phyloP scores from a whole-genome alignment of 345 rosid species.

The Linum trigynum region DNA sequence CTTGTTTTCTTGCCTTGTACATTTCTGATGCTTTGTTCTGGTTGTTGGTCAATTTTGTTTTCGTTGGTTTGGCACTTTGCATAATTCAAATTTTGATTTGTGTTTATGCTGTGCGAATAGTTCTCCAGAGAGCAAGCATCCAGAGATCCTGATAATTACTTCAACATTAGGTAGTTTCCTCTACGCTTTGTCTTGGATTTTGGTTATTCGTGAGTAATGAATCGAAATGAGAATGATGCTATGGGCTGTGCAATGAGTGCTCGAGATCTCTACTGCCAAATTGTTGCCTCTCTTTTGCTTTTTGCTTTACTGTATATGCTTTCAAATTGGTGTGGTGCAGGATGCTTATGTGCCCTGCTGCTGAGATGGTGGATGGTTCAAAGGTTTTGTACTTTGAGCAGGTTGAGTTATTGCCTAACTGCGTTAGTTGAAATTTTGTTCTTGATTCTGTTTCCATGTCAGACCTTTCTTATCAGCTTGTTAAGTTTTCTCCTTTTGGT shows the following conservation, averaged over 20 bases:
- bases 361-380: conserved; percentile 87
- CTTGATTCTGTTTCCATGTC: not conserved
- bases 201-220: not conserved
- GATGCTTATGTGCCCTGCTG: conserved; percentile 70
- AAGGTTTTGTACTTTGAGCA: conserved; percentile 71
- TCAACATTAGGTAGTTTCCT: conserved; percentile 61
- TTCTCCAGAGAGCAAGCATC: conserved; percentile 82
- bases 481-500: not conserved
- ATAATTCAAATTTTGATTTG: not conserved
- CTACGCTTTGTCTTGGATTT: not conserved
- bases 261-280: too few relatives aligned
- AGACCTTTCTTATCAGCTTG: not conserved
- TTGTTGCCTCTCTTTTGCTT: not conserved
- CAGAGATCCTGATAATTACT: conserved; percentile 78
- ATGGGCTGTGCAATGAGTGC: too few relatives aligned
- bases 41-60: not conserved
- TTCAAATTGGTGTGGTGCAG: conserved; percentile 28
- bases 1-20: not conserved
- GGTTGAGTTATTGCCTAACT: conserved; percentile 25
- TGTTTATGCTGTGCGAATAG: conserved; percentile 23
- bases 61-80: not conserved
- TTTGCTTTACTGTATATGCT: not conserved
- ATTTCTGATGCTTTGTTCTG: not conserved
- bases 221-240: not conserved
- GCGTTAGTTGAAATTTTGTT: not conserved